Base-by-base conservation (phyloP, 129 eudicot genomes). In the Artemisia argyi region DNA sequence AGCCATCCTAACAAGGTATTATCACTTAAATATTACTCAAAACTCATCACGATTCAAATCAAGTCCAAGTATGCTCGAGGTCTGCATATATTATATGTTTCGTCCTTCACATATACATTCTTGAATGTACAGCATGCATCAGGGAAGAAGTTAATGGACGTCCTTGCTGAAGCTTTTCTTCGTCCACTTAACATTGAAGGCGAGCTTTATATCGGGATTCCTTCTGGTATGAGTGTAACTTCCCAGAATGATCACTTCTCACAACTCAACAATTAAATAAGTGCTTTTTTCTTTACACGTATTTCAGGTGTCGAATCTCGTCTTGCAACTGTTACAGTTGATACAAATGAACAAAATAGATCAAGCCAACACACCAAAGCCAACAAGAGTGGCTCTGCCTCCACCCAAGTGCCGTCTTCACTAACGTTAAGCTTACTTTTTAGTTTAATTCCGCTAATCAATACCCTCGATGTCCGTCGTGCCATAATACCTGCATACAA, bases 401-500 rank as follows among this genome's bases (percentile, higher is more conserved):
- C 46, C 46, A 39, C 24, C 5, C 32, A 61, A 60, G 39, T 94
- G 47, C 96, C 98, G 52, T 87, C 98, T 51, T 70, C 82, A 73
- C 86, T 94, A 83, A 89, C 81, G 54, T 80, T 88, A 0, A 76
- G 76, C 56, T 48, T 67, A 15, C 76, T 84, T 9, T 75, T 87
- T 12, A 70, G 91, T 22, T 74, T 84, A 52, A 89, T 93, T 18
- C 91, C 95, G 50, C 35, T 90, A 49, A 87, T 81, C 74, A 94
- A 94, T 72, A 63, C 96, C 2, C 96, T 90, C 28, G 62, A 79
- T 30, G 78, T 84, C 53, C 96, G 98, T 7, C 97, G 96, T 58
- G 92, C 97, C 73, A 94, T 90, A 52, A 81, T 94, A 71, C 98
- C 98, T 26, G 89, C 98, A 12, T 96, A 92, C 58, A 94, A 94